Base-by-base conservation (phyloP, 2,329 filamentous ascomycete species). In the Thielaviopsis musarum region DNA sequence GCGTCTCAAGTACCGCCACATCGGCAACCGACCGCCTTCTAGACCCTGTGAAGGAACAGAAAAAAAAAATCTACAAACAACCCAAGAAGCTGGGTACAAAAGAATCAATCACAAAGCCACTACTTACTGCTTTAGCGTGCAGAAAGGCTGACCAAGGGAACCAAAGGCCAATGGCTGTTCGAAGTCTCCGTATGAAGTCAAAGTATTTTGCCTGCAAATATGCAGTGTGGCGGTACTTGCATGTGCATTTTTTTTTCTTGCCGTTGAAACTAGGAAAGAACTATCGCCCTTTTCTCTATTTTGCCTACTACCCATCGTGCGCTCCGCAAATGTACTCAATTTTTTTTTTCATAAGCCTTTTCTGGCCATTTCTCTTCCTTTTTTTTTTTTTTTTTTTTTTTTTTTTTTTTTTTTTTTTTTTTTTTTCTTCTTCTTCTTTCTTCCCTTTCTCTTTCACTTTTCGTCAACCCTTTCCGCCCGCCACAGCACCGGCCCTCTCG, bases 401-500 rank as follows among this genome's bases (percentile, higher is more conserved):
- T 38, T 21, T 57, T n/a, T 51, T 6, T 54, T 19, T 54, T 21
- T 45, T 7, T 45, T 45, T 41, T n/a, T 30, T 10, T 38, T 54
- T 30, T 26, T 52, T 17, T 53, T 58, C 22, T 13, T 57, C 5
- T 41, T 26, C 55, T 45, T 24, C 41, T 56, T 17, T 52, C 41
- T 58, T 62, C 57, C 41, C 30, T 52, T 51, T 38, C 48, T 58
- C 54, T 59, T 56, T 56, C 49, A 41, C 51, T 58, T 19, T 54
- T 58, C 58, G 54, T 60, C 60, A 62, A 59, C 52, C 34, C 49
- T 51, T 45, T 21, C 57, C 53, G 56, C 26, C 55, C 59, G 53
- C 57, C 56, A 61, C 60, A 61, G 60, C 60, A 59, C 56, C 55
- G 55, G 59, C 59, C 54, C 56, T 59, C 61, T 57, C 52, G 56